phyloP scores from a whole-genome alignment of 129 eudicot species.

The Oenanthe sinensis region DNA sequence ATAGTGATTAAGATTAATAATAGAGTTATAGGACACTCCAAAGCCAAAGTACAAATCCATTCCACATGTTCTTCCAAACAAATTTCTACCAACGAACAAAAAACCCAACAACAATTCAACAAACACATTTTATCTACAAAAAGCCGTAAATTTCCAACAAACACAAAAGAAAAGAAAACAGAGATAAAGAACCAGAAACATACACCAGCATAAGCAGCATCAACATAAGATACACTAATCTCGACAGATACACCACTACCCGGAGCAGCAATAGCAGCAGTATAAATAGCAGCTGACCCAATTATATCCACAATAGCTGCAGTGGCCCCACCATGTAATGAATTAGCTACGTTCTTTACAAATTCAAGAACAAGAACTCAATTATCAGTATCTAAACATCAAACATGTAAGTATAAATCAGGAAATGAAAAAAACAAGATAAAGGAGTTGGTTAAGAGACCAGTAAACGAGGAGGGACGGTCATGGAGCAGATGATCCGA shows the following conservation, averaged over 20 bases:
- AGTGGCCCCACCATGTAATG: slow-evolving; percentile 87
- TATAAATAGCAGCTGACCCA: slow-evolving; percentile 60
- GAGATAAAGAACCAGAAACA: slow-evolving; percentile 1
- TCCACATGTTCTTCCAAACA: not conserved
- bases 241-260: slow-evolving; percentile 71
- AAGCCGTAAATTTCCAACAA: not conserved
- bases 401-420: not conserved
- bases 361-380: slow-evolving; percentile 11
- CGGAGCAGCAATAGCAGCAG: slow-evolving; percentile 16
- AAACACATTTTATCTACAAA: not conserved
- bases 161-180: not conserved
- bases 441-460: slow-evolving; percentile 16
- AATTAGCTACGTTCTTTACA: slow-evolving; percentile 50
- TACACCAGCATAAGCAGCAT: slow-evolving; percentile 70
- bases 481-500: slow-evolving; percentile 76
- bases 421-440: not conserved
- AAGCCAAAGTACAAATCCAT: no score
- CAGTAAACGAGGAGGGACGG: slow-evolving; percentile 74
- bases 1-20: no score
- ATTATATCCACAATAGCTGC: slow-evolving; percentile 74
- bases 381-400: slow-evolving; percentile 4
- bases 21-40: no score
- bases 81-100: not conserved
- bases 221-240: slow-evolving; percentile 84
- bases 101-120: not conserved